Percentiles rank a stretch among this genome's conserved stretches.
These are phyloP conservation scores for Micractinium conductrix DNA, from an alignment of 139 green algal genomes.

Conservation along the genomic window DNA sequence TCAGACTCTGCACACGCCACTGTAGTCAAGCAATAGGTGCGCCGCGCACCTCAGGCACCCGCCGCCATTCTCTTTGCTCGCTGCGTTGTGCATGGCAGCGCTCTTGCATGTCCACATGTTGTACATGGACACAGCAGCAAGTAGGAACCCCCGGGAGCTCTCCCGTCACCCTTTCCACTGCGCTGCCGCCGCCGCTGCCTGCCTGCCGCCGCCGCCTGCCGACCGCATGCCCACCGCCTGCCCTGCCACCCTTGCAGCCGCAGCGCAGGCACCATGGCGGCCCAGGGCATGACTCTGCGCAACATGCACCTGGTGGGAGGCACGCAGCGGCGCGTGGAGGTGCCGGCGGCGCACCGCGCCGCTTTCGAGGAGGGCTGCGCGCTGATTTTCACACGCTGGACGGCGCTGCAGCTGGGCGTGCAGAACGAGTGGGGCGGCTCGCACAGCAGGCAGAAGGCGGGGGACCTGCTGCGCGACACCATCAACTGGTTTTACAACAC, in stretches of 20 bases:
- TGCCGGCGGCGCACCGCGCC: slow-evolving; percentile 36
- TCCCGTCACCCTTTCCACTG: not conserved
- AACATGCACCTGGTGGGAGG: slow-evolving; percentile 45
- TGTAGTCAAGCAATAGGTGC: too few relatives aligned
- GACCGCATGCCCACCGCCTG: not conserved
- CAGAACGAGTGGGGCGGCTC: slow-evolving; percentile 89
- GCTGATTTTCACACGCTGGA: slow-evolving; percentile 83
- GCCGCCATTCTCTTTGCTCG: too few relatives aligned
- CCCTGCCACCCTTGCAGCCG: not conserved
- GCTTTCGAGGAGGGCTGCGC: slow-evolving; percentile 80
- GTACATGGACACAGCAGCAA: not conserved
- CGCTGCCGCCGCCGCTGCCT: not conserved
- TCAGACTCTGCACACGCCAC: too few relatives aligned
- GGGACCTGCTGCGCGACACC: slow-evolving; percentile 74
- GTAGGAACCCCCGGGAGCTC: too few relatives aligned
- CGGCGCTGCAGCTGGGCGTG: slow-evolving; percentile 87
- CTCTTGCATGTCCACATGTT: too few relatives aligned
- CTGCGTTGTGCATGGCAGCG: too few relatives aligned
- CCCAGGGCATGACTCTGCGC: slow-evolving; percentile 45
- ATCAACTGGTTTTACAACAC: slow-evolving; percentile 87
- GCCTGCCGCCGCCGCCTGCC: not conserved
- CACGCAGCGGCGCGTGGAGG: not conserved
- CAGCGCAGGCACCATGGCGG: not conserved
- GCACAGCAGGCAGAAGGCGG: slow-evolving; percentile 77
- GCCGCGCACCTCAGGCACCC: too few relatives aligned